Conservation (phyloP, 1,139 yeast species). For the Magnusiomyces starmeri region DNA sequence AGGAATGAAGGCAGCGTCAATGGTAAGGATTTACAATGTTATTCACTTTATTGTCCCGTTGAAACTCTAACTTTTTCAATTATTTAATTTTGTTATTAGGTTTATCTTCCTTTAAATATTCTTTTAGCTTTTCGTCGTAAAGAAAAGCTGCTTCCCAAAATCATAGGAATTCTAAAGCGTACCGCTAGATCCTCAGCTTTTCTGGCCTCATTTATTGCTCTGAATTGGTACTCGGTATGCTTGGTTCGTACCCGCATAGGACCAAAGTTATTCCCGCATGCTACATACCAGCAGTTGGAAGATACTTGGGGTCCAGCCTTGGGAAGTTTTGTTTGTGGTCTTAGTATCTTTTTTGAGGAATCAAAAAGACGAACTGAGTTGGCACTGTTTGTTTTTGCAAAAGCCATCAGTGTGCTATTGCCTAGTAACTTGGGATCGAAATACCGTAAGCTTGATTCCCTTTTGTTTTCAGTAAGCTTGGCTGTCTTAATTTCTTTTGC, state of each 20-base stretch:
- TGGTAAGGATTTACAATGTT: slow-evolving; percentile 25
- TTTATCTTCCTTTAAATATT: slow-evolving; percentile 26
- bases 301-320: slow-evolving; percentile 34
- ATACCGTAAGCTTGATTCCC: background rate
- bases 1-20: slow-evolving; percentile 35
- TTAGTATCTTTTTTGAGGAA: slow-evolving; percentile 36
- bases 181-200: slow-evolving; percentile 37
- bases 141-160: slow-evolving; percentile 6
- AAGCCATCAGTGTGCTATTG: slow-evolving; percentile 12
- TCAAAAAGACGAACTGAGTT: slow-evolving; percentile 38
- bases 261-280: slow-evolving; percentile 28
- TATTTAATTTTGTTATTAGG: slow-evolving; percentile 4
- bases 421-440: slow-evolving; percentile 12
- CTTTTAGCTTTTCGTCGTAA: slow-evolving; percentile 16
- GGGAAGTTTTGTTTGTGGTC: slow-evolving; percentile 36
- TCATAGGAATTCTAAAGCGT: slow-evolving; percentile 12
- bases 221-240: slow-evolving; percentile 40
- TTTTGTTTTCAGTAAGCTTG: slow-evolving; percentile 4
- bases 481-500: background rate
- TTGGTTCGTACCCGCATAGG: slow-evolving; percentile 34
- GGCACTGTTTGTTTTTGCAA: slow-evolving; percentile 32
- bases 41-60: slow-evolving; percentile 14
- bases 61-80: background rate
- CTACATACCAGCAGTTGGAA: slow-evolving; percentile 31
- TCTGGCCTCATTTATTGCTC: slow-evolving; percentile 35